phyloP scores from a whole-genome alignment of 2,329 filamentous ascomycete species.

The Rutstroemia sp. region DNA sequence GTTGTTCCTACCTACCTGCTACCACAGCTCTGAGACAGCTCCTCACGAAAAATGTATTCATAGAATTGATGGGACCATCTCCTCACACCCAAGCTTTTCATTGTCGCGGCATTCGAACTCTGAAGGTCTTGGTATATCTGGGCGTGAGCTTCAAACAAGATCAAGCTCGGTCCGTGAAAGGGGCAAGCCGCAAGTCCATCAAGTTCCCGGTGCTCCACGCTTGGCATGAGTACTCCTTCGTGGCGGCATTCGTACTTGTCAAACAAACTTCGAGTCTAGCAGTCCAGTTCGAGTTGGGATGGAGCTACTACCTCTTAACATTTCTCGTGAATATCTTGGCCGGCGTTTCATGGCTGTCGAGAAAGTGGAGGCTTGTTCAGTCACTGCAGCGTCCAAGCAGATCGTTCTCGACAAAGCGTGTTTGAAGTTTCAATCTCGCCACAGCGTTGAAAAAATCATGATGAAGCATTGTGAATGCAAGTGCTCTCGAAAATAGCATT shows the following conservation, averaged over 20 bases:
- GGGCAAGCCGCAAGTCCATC: background rate
- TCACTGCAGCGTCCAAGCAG: slow-evolving; percentile 1
- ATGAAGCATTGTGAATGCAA: too few relatives aligned
- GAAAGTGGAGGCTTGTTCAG: background rate
- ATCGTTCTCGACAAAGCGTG: slow-evolving; percentile 1
- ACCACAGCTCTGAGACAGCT: background rate
- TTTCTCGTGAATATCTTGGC: background rate
- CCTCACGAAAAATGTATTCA: background rate
- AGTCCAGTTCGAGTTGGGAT: too few relatives aligned
- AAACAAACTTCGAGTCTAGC: too few relatives aligned
- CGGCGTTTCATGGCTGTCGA: background rate
- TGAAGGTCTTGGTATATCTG: background rate
- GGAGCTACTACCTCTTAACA: background rate
- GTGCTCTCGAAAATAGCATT: background rate
- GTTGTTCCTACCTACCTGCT: background rate
- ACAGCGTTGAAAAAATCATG: background rate
- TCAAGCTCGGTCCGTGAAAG: too few relatives aligned
- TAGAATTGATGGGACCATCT: background rate
- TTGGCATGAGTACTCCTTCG: background rate
- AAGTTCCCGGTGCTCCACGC: background rate
- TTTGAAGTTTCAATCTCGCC: slow-evolving; percentile 2
- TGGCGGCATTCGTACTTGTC: too few relatives aligned
- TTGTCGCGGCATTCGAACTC: background rate
- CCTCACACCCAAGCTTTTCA: background rate
- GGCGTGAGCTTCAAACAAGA: background rate